Evolutionary conservation across 768 basidiomycete species (phyloP), one percentile per base, ranked within the genome.

Genomic region (Obba rivulosa): DNA sequence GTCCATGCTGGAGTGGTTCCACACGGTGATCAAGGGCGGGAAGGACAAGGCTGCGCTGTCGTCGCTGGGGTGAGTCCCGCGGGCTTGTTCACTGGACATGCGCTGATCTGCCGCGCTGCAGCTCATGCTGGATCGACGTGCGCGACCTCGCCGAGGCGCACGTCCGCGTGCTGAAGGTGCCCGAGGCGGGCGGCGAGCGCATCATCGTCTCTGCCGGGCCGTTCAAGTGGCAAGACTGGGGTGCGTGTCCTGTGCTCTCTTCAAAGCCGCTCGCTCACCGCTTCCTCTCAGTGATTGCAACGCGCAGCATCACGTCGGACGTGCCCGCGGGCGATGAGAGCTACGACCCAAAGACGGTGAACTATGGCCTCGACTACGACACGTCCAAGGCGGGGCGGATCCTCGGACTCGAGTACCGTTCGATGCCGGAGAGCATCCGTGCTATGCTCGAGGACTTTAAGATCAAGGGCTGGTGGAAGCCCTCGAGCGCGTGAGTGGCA

Each of bases 141-240:
- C 72, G 79, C 5, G 80, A 83, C 57, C 58, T 79, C 28, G 80
- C 76, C 0, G 61, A 66, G 14, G 80, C 76, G 0, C 83, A 85
- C 55, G 69, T 71, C 0, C 60, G 66, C 4, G 79, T 80, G 3
- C 61, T 88, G 18, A 69, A 71, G 45, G 74, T 69, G 43, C 67
- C 72, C 22, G 71, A 67, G 2, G 83, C 81, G 0, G 75, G 73
- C 2, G 78, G 78, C 1, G 69, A 85, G 47, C 68, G 85, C 28
- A 74, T 85, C 57, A 71, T 86, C 57, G 53, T 78, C 35, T 64
- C 62, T n/a, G 65, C 61, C 2, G 68, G 71, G 53, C 34, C 52
- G 4, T 58, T 28, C 47, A 55, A 51, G 48, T 58, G 54, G 53
- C 53, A 55, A 39, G 57, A 58, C 42, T 58, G 46, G 31, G 41